Base-by-base conservation (phyloP, 2,329 filamentous ascomycete genomes). In the Rutstroemia sydowiana region DNA sequence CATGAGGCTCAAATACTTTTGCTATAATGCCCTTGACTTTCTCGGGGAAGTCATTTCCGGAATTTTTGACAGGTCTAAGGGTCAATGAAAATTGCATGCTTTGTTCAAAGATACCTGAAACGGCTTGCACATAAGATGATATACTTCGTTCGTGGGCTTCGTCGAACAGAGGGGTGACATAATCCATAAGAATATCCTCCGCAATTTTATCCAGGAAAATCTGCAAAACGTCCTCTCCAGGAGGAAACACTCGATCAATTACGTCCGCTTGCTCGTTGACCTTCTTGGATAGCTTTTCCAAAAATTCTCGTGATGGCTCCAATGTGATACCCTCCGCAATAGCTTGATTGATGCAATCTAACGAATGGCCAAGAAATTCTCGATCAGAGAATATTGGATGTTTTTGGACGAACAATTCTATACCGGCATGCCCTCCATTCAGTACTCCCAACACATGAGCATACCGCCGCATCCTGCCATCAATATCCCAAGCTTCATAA, bases 41-140 rank as follows among this genome's bases (percentile, higher is more conserved):
- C 9, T 82, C 76, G 41, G 77, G 68, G 44, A 87, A 83, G 9
- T 80, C 78, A 28, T 79, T 70, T 16, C 76, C 74, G 0, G 80
- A 81, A 28, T 75, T 78, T 47, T 79, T 79, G 2, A 88, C 84
- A 2, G 86, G 79, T 46, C 80, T 76, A 6, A 96, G 70, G 0
- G 84, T 83, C 21, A 82, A 75, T 34, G 85, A 82, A 62, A 97
- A 88, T 45, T 87, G 83, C 64, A 91, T 73, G 23, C 83, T 85
- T 70, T 96, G 92, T 58, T 88, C 87, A 65, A 95, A 96, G 0
- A 95, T 80, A 3, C 89, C 88, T 1, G 92, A 88, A 2, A 96
- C 81, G 0, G 88, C 88, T 66, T 86, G 89, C 6, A 97, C 74
- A 65, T 97, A 98, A 0, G 84, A 79, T 45, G 84, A 79, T 34